These are phyloP conservation scores for Paraleonurus japonicus DNA, from an alignment of 257 asterid genomes.

Conservation along the genomic window DNA sequence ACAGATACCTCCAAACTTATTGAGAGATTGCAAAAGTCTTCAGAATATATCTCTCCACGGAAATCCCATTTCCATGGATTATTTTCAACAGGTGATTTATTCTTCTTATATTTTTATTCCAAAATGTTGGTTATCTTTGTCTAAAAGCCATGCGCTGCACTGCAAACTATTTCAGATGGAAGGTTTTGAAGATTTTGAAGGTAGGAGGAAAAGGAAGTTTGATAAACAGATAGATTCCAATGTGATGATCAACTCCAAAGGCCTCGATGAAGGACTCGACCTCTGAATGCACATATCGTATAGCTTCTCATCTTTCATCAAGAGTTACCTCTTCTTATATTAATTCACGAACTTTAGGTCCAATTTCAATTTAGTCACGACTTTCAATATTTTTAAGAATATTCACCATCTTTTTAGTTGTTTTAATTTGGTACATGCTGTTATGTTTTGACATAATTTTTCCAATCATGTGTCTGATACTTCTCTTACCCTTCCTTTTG, in stretches of 20 bases:
- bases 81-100: slow-evolving; percentile 69
- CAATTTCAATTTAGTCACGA: no score
- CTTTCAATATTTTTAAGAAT: no score
- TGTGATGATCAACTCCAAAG: slow-evolving; percentile 89
- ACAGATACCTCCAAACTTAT: slow-evolving; percentile 76
- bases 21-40: slow-evolving; percentile 79
- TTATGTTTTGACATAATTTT: no score
- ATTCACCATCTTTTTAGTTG: no score
- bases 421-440: no score
- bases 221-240: slow-evolving; percentile 92
- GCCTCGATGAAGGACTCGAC: slow-evolving; percentile 93
- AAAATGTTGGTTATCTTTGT: not conserved
- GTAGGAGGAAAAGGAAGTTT: slow-evolving; percentile 81
- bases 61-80: slow-evolving; percentile 92
- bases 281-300: slow-evolving; percentile 45
- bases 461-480: no score
- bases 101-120: not conserved
- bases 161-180: slow-evolving; percentile 57
- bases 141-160: not conserved
- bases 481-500: no score
- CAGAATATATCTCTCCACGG: slow-evolving; percentile 87
- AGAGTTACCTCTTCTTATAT: no score
- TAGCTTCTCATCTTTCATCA: slow-evolving; percentile 27
- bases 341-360: no score
- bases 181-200: slow-evolving; percentile 81